Evolutionary conservation across 2,329 filamentous ascomycete genomes (phyloP).

Genomic region (Pseudogymnoascus sp.): DNA sequence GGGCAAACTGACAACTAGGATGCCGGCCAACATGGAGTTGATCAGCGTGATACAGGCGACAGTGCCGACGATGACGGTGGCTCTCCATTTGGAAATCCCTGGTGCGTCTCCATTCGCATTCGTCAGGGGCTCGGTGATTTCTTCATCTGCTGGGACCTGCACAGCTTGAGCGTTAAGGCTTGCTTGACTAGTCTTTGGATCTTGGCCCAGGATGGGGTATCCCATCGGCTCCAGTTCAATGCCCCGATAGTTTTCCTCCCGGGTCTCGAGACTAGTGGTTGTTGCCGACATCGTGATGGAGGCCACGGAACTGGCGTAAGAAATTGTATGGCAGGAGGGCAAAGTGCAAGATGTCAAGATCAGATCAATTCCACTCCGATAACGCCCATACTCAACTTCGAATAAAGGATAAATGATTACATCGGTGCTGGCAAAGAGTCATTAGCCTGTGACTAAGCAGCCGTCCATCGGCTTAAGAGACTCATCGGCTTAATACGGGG

Average conservation of each 20-base stretch:
- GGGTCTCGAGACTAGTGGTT: not conserved
- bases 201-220: conserved; percentile 1
- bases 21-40: conserved; percentile 28
- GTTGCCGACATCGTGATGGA: conserved; percentile 3
- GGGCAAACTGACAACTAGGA: conserved; percentile 38
- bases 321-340: not conserved
- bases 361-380: not conserved
- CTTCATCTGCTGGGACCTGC: not conserved
- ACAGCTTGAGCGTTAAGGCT: not conserved
- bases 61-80: conserved; percentile 18
- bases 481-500: not conserved
- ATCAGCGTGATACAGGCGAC: conserved; percentile 26
- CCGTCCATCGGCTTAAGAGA: not conserved
- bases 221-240: conserved; percentile 17
- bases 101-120: not conserved
- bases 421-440: not conserved
- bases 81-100: conserved; percentile 18
- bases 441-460: not conserved
- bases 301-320: not conserved
- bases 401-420: not conserved
- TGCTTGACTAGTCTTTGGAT: not conserved
- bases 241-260: not conserved
- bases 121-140: conserved; percentile 12
- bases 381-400: not conserved
- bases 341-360: not conserved